Conservation (phyloP, 306 rosid genomes). For the Sphenostylis stenocarpa region DNA sequence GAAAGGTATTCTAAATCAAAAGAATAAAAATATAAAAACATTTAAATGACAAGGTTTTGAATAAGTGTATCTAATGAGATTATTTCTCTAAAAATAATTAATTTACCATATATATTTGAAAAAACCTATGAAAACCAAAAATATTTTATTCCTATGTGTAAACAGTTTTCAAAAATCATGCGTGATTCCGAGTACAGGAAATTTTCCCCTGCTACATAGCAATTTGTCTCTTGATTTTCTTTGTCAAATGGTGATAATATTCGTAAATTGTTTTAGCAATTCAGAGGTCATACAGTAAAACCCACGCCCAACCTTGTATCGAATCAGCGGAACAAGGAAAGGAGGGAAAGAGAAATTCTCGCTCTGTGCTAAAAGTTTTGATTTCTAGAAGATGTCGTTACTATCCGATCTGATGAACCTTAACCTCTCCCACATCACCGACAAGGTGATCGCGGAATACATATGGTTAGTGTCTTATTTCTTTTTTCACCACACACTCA, state of each 20-base stretch:
- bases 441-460: conserved; percentile 82
- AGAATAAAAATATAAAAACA: too few species aligned
- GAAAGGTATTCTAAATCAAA: too few species aligned
- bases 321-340: neutral
- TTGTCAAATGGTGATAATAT: too few species aligned
- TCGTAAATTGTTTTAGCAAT: neutral
- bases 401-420: conserved; percentile 74
- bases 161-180: neutral
- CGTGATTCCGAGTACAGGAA: neutral
- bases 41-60: too few species aligned
- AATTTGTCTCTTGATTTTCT: too few species aligned
- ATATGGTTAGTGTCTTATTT: conserved; percentile 51
- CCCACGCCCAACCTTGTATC: neutral
- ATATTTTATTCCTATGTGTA: too few species aligned
- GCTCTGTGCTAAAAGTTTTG: neutral
- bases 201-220: neutral
- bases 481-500: neutral
- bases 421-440: conserved; percentile 57
- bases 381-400: conserved; percentile 38
- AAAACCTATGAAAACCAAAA: too few species aligned
- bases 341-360: neutral
- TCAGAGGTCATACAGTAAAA: conserved; percentile 26
- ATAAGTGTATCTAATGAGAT: too few species aligned
- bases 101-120: too few species aligned
- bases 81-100: too few species aligned